Evolutionary conservation across 768 basidiomycete genomes (phyloP), one percentile per base, ranked within the genome.

Genomic region (Russula vinacea): DNA sequence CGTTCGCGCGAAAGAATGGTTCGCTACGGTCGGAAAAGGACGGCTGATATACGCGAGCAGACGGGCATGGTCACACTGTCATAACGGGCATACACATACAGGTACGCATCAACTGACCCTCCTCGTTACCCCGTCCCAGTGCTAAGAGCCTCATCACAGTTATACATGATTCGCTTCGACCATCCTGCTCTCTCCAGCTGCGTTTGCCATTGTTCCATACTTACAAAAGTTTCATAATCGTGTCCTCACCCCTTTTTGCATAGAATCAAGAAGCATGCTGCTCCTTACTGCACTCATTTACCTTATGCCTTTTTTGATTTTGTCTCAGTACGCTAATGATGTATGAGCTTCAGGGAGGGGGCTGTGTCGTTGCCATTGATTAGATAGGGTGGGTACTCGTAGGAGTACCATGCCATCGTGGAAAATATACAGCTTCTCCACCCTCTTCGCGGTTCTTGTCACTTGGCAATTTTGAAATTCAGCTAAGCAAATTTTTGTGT

Each of bases 1-100:
- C 26, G 70, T 70, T 67, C 84, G 77, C 69, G 96, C 97, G 44
- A 78, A 88, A 56, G 82, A 83, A 65, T 91, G 83, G 81, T 90
- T 98, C 76, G 77, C 71, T 5, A 78, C 80, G 47, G 80, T 89
- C 37, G 76, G 64, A 76, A 77, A 58, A 79, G 83, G 64, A 79
- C 87, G 9, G 74, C 71, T 45, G 71, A 70, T 42, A 74, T 80
- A 53, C 74, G 79, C 40, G 67, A 65, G 42, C 65, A 71, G 40
- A 65, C 62, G 16, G 65, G 59, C 3, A 39, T 69, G 8, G 42
- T 29, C n/a, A 33, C 56, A 6, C 33, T 29, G 57, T 32, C 58
- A 35, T 58, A 32, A 65, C 24, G 5, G 3, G 10, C n/a, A 13
- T 47, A 22, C 22, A 37, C 37, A 11, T 16, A 14, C 11, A 54